Evolutionary conservation across 495 filamentous ascomycete species (phyloP).

Genomic region (Peziza echinospora): DNA sequence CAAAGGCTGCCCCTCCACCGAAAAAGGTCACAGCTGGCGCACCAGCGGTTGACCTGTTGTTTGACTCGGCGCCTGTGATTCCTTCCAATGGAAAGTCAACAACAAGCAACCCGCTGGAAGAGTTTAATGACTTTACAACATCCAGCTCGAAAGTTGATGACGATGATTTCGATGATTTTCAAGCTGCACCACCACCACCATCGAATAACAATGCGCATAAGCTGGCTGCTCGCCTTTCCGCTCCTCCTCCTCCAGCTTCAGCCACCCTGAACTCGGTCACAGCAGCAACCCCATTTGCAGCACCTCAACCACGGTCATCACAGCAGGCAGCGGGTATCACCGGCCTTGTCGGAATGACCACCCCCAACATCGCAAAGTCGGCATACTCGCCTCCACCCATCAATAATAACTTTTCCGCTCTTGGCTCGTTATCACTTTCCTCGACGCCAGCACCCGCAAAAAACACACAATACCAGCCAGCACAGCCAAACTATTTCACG

Average conservation of each 20-base stretch:
- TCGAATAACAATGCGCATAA: constrained; percentile 23
- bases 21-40: constrained; percentile 47
- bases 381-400: constrained; percentile 42
- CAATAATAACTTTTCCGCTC: constrained; percentile 29
- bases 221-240: constrained; percentile 22
- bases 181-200: constrained; percentile 54
- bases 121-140: constrained; percentile 30
- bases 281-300: constrained; percentile 44
- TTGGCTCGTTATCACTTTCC: constrained; percentile 25
- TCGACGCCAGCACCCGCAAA: constrained; percentile 24
- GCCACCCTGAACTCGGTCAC: constrained; percentile 30
- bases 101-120: constrained; percentile 21
- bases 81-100: constrained; percentile 27
- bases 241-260: constrained; percentile 26
- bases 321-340: constrained; percentile 59
- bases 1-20: constrained; percentile 29
- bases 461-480: constrained; percentile 47
- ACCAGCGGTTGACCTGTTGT: constrained; percentile 73
- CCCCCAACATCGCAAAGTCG: constrained; percentile 17
- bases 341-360: constrained; percentile 57
- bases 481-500: constrained; percentile 84
- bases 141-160: constrained; percentile 39
- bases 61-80: constrained; percentile 32
- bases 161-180: constrained; percentile 97
- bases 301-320: constrained; percentile 62